Conservation (phyloP, 2,329 filamentous ascomycete species). For the Arachnomyces sp. region DNA sequence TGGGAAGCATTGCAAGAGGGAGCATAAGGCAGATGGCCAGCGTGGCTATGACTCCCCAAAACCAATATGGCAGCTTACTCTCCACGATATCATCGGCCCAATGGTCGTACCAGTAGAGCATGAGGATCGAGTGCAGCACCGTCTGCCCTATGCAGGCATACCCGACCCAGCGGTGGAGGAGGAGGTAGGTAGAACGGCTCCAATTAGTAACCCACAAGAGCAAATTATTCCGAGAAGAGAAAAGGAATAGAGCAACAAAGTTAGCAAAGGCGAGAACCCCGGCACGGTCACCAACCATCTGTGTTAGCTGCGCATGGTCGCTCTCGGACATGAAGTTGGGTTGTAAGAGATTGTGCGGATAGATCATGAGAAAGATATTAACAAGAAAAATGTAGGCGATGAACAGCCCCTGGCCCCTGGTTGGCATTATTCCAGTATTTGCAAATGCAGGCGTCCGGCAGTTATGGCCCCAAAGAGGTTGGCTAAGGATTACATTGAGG, state of each 20-base stretch:
- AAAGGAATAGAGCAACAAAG: constrained; percentile 24
- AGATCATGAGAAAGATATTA: constrained; percentile 12
- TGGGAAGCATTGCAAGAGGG: constrained; percentile 17
- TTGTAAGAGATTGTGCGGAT: constrained; percentile 12
- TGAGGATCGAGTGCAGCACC: constrained; percentile 19
- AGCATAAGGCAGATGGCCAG: constrained; percentile 21
- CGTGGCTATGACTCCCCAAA: constrained; percentile 33
- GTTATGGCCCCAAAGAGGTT: no score
- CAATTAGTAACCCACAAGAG: constrained; percentile 32
- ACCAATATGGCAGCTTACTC: constrained; percentile 23
- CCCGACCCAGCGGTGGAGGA: constrained; percentile 30
- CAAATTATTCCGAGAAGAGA: constrained; percentile 30
- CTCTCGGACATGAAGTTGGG: constrained; percentile 3
- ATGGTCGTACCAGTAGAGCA: constrained; percentile 15
- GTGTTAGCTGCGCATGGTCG: neutral
- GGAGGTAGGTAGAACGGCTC: constrained; percentile 28
- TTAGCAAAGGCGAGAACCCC: constrained; percentile 25
- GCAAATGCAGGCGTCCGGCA: no score
- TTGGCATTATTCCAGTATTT: no score
- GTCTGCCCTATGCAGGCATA: constrained; percentile 18
- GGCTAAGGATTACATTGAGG: no score
- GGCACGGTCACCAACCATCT: constrained; percentile 18
- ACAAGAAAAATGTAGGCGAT: constrained; percentile 19
- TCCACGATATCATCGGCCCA: constrained; percentile 14
- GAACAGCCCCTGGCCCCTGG: constrained; percentile 14